A percentile compares a stretch with the other conserved stretches of the same genome.
These are phyloP conservation scores for Candida corydali DNA, from an alignment of 805 yeast genomes.

Conservation along the genomic window DNA sequence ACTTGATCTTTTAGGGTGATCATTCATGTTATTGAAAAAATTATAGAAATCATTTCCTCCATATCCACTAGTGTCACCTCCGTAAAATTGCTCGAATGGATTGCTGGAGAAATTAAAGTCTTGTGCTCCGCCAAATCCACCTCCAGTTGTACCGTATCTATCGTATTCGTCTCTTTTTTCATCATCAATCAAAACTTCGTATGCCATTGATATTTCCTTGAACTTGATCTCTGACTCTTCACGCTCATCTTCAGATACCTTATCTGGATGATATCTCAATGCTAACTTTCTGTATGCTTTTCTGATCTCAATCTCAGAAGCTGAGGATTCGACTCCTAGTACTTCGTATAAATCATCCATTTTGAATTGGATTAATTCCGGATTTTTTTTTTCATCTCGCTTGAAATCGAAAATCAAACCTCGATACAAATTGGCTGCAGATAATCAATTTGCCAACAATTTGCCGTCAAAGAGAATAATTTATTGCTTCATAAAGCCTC, in stretches of 20 bases:
- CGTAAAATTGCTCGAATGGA: constrained; percentile 33
- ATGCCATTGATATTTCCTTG: constrained; percentile 83
- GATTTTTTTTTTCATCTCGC: constrained; percentile 1
- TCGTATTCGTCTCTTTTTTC: constrained; percentile 57
- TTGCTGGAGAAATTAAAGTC: constrained; percentile 22
- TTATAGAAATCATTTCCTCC: constrained; percentile 74
- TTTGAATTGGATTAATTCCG: too few species aligned
- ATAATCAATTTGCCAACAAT: too few species aligned
- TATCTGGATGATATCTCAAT: constrained; percentile 83
- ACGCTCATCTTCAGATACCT: constrained; percentile 64
- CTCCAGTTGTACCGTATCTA: constrained; percentile 42
- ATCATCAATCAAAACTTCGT: constrained; percentile 76
- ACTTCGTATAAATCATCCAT: constrained; percentile 50
- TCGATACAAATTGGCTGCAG: background rate
- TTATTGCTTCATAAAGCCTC: too few species aligned
- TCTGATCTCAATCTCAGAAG: constrained; percentile 69
- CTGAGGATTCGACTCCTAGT: constrained; percentile 63
- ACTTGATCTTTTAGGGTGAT: constrained; percentile 13
- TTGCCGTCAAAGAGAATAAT: too few species aligned
- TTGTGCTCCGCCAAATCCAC: constrained; percentile 13
- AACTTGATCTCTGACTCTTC: constrained; percentile 72
- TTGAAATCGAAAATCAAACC: background rate
- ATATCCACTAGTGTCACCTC: constrained; percentile 42
- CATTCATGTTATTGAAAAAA: constrained; percentile 51
- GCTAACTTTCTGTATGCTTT: constrained; percentile 86